These are phyloP conservation scores for Rhizophagus clarus DNA, from an alignment of 192 early-diverging fungal genomes.

Conservation along the genomic window DNA sequence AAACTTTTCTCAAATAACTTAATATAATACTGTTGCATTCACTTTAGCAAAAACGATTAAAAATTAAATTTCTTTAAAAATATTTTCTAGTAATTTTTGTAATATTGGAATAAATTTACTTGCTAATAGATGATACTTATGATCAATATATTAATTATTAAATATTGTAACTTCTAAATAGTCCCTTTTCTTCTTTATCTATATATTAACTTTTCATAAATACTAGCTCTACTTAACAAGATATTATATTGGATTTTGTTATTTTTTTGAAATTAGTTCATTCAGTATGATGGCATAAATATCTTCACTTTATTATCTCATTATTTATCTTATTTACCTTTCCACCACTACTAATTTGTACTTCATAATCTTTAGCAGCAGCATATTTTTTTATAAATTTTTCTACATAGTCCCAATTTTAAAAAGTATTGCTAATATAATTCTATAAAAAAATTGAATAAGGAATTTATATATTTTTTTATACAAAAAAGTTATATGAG, in stretches of 20 bases:
- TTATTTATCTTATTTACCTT: too few relatives aligned
- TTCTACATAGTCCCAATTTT: too few relatives aligned
- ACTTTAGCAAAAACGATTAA: background rate
- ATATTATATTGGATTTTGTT: background rate
- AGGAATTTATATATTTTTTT: too few relatives aligned
- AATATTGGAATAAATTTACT: background rate
- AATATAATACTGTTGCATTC: background rate
- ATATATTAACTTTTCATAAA: background rate
- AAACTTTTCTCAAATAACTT: background rate
- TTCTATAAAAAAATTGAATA: too few relatives aligned
- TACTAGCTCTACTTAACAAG: background rate
- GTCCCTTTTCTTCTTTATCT: background rate
- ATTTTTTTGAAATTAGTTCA: too few relatives aligned
- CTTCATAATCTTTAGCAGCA: too few relatives aligned
- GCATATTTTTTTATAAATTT: too few relatives aligned
- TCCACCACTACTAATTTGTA: too few relatives aligned
- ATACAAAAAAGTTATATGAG: too few relatives aligned
- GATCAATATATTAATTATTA: background rate
- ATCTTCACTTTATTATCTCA: too few relatives aligned
- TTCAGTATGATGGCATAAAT: too few relatives aligned
- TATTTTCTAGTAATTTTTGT: background rate
- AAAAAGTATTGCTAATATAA: too few relatives aligned
- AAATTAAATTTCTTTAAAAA: background rate
- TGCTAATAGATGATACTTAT: background rate
- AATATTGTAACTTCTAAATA: background rate